Evolutionary conservation across 768 basidiomycete species (phyloP).

Genomic region (Galerina sulciceps): DNA sequence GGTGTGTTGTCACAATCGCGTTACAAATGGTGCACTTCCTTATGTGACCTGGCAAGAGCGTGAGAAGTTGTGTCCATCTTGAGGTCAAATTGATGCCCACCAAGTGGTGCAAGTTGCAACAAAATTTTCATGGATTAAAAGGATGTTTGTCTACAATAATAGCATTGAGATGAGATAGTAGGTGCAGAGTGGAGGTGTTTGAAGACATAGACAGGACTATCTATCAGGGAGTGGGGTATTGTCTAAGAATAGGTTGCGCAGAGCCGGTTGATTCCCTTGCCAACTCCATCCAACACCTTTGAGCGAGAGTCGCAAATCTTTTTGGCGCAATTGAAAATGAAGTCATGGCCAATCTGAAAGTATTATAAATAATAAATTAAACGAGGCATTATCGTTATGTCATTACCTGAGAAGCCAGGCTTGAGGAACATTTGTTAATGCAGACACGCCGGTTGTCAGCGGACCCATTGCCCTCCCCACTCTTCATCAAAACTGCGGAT

Average conservation of each 20-base stretch:
- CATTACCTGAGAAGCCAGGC: slow-evolving; percentile 41
- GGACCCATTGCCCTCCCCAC: slow-evolving; percentile 56
- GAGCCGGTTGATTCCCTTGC: slow-evolving; percentile 68
- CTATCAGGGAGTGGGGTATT: slow-evolving; percentile 12
- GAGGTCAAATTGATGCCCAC: too few relatives aligned
- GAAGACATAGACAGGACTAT: not conserved
- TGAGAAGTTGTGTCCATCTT: too few relatives aligned
- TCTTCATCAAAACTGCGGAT: slow-evolving; percentile 51
- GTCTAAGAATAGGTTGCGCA: slow-evolving; percentile 39
- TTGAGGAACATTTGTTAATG: slow-evolving; percentile 48
- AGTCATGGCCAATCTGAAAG: slow-evolving; percentile 72
- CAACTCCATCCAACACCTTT: slow-evolving; percentile 72
- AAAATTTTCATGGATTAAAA: not conserved
- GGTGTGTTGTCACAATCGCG: slow-evolving; percentile 29
- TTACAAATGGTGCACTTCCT: too few relatives aligned
- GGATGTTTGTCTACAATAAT: not conserved
- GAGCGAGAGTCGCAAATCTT: slow-evolving; percentile 71
- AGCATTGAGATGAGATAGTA: not conserved
- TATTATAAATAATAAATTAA: slow-evolving; percentile 9
- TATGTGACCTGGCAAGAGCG: too few relatives aligned
- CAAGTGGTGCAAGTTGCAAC: too few relatives aligned
- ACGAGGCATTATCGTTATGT: not conserved
- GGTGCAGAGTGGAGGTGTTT: slow-evolving; percentile 10
- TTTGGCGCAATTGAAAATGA: slow-evolving; percentile 63
- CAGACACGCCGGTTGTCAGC: slow-evolving; percentile 56